Evolutionary conservation across 1,139 yeast genomes (phyloP), one percentile per base, ranked within the genome.

Genomic region (Candida tropicalis): DNA sequence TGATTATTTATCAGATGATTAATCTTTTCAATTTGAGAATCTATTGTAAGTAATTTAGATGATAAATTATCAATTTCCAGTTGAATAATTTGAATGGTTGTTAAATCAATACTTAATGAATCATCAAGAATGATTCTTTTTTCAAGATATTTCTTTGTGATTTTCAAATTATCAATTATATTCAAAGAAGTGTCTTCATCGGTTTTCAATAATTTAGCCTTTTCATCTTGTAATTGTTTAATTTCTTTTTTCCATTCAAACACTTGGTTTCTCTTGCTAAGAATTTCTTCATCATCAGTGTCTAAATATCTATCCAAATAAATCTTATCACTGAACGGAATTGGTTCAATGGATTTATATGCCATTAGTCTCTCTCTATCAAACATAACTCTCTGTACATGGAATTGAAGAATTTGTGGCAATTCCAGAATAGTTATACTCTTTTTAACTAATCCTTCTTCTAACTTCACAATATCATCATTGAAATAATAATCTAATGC

Each of bases 361-460:
- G 96, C 89, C 63, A 83, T 76, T 42, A 83, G 75, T 27, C 77
- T 66, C 44, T 75, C 85, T 38, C 91, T 75, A 59, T 93, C 97
- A 63, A 86, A 93, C 60, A 89, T 86, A 1, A 91, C 98, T 57
- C 99, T 75, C 63, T 91, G 98, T 3, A 93, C 88, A 59, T 93
- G 99, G 40, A 93, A 80, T 60, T 93, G 99, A 40, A 93, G 65
- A 40, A 93, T 80, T 8, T 84, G 83, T 0, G 99, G 99, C 12
- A 89, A 67, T 48, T 81, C 74, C 11, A 79, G 73, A 6, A 91
- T 78, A 0, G 95, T 81, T 35, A 89, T 76, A 1, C 86, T 77
- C 57, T 95, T 81, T 47, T 86, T 85, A 4, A 81, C 90, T 33
- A 74, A 73, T 1, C 93, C 96, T 46, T 81, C 85, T 35, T 86